phyloP scores from a whole-genome alignment of 352 stramenopile species.

The Globisporangium camurandrum region DNA sequence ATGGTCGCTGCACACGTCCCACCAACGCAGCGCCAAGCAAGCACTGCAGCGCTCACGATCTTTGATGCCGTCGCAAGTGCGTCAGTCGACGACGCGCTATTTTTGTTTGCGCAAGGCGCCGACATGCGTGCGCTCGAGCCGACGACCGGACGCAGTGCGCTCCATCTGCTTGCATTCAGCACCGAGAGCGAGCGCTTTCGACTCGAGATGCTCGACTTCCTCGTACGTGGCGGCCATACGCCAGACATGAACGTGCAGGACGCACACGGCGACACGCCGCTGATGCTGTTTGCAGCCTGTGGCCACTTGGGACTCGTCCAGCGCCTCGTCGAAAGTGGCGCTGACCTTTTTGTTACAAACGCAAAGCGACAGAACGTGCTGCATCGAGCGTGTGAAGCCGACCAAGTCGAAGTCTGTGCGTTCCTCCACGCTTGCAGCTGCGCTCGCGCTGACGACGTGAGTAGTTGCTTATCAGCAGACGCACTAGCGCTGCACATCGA shows the following conservation, averaged over 20 bases:
- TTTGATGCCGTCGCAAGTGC: slow-evolving; percentile 48
- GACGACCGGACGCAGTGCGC: slow-evolving; percentile 29
- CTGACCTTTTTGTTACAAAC: slow-evolving; percentile 21
- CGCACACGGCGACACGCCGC: slow-evolving; percentile 31
- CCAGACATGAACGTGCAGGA: slow-evolving; percentile 39
- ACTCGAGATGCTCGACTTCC: slow-evolving; percentile 45
- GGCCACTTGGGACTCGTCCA: slow-evolving; percentile 41
- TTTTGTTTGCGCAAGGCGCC: slow-evolving; percentile 33
- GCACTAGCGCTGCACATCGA: slow-evolving; percentile 20
- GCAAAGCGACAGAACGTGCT: slow-evolving; percentile 32
- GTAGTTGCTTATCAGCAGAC: no score
- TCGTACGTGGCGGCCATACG: slow-evolving; percentile 23
- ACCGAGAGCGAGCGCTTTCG: slow-evolving; percentile 33
- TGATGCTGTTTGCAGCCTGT: slow-evolving; percentile 45
- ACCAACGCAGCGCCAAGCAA: background rate
- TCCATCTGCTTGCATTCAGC: slow-evolving; percentile 58
- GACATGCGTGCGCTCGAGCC: slow-evolving; percentile 35
- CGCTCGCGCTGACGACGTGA: slow-evolving; percentile 7
- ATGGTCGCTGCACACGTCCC: background rate
- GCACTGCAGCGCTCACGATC: slow-evolving; percentile 21
- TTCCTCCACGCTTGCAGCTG: slow-evolving; percentile 19
- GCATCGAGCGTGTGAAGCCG: slow-evolving; percentile 49
- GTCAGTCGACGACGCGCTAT: slow-evolving; percentile 46
- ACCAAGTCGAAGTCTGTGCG: slow-evolving; percentile 50
- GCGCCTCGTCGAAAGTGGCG: slow-evolving; percentile 19